Evolutionary conservation across 768 basidiomycete species (phyloP).

Genomic region (Chalciporus pseudorubinellus): DNA sequence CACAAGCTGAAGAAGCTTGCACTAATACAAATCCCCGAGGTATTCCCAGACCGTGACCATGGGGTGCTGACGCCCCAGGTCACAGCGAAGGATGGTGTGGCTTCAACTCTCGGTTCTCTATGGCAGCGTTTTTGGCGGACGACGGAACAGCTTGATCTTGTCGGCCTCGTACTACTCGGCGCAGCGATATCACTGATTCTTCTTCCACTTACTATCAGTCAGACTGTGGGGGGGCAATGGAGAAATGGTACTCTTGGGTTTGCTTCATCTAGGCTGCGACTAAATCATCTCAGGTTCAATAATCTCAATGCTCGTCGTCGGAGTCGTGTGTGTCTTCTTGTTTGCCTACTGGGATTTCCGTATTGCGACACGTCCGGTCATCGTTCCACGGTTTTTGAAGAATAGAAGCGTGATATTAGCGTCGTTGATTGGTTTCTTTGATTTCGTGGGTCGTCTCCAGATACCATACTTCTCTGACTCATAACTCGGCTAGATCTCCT

Average conservation of each 20-base stretch:
- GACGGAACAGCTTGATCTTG: slow-evolving; percentile 42
- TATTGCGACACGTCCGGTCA: slow-evolving; percentile 55
- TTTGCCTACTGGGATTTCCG: slow-evolving; percentile 49
- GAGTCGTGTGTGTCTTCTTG: slow-evolving; percentile 41
- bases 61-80: not conserved
- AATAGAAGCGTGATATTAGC: slow-evolving; percentile 62
- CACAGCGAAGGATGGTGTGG: not conserved
- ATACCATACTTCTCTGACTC: slow-evolving; percentile 1
- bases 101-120: not conserved
- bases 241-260: slow-evolving; percentile 37
- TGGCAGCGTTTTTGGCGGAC: slow-evolving; percentile 15
- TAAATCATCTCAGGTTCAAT: slow-evolving; percentile 40
- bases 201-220: slow-evolving; percentile 51
- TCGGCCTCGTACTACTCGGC: slow-evolving; percentile 52
- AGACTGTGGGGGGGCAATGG: slow-evolving; percentile 41
- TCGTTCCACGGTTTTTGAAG: slow-evolving; percentile 55
- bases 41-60: not conserved
- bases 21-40: slow-evolving; percentile 16
- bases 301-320: slow-evolving; percentile 51
- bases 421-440: slow-evolving; percentile 59
- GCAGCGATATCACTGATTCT: slow-evolving; percentile 50
- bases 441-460: slow-evolving; percentile 42
- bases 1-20: slow-evolving; percentile 42
- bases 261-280: not conserved
- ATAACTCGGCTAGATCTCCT: slow-evolving; percentile 46